A percentile compares a stretch with the other conserved stretches of the same genome.
These are phyloP conservation scores for Colletotrichum tanaceti DNA, from an alignment of 2,329 filamentous ascomycete genomes.

Conservation along the genomic window DNA sequence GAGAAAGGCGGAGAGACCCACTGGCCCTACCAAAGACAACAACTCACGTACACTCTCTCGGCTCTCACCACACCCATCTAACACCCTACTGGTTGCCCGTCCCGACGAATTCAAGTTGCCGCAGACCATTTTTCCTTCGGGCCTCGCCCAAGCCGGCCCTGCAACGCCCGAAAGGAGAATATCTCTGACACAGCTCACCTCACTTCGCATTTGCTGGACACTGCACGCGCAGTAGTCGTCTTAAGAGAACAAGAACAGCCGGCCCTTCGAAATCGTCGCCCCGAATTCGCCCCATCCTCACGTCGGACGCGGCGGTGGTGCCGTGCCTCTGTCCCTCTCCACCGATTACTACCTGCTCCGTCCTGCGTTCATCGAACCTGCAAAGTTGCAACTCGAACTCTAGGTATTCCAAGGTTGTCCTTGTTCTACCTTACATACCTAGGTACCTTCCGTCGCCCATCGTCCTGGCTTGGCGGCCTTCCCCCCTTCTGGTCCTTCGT, in stretches of 20 bases:
- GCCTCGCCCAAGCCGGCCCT: not conserved
- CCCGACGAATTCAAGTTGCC: conserved; percentile 3
- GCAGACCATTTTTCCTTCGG: not conserved
- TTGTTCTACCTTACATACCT: conserved; percentile 15
- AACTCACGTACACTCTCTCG: not conserved
- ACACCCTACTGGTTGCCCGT: conserved; percentile 2
- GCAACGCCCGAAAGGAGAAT: conserved; percentile 6
- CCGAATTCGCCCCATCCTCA: not conserved
- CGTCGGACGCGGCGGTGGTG: too few relatives aligned
- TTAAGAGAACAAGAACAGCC: not conserved
- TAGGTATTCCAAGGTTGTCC: conserved; percentile 21
- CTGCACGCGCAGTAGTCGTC: not conserved
- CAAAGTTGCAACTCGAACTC: not conserved
- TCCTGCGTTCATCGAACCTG: not conserved
- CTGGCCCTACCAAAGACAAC: conserved; percentile 3
- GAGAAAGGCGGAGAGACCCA: conserved; percentile 5
- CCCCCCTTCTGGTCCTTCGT: conserved; percentile 20
- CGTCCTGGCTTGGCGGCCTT: conserved; percentile 14
- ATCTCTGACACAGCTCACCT: conserved; percentile 9
- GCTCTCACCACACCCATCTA: conserved; percentile 8
- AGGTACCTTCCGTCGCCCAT: conserved; percentile 8
- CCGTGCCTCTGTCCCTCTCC: too few relatives aligned
- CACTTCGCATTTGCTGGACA: conserved; percentile 11
- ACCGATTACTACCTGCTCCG: conserved; percentile 10
- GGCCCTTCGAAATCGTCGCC: not conserved